These are phyloP conservation scores for Naganishia kalamii DNA, from an alignment of 768 basidiomycete genomes.

Conservation along the genomic window DNA sequence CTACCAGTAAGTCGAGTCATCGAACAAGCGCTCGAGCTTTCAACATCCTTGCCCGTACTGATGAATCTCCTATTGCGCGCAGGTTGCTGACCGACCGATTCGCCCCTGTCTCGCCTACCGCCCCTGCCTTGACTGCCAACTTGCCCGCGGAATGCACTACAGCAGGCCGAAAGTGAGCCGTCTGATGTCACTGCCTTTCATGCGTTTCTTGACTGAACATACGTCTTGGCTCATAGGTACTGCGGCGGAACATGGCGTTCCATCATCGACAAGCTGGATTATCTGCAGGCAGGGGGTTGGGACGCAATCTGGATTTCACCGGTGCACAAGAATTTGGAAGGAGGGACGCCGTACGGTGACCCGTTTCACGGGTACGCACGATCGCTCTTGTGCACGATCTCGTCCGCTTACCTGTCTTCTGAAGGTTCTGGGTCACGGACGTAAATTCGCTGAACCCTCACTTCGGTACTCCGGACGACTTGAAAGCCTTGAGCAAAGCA, in stretches of 20 bases:
- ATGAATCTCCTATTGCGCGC: neutral
- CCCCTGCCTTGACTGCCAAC: conserved; percentile 41
- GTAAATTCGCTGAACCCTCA: conserved; percentile 60
- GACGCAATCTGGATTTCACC: conserved; percentile 48
- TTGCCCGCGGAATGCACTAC: neutral
- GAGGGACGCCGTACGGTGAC: conserved; percentile 64
- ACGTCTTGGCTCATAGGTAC: conserved; percentile 52
- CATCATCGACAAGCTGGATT: conserved; percentile 70
- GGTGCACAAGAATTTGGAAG: conserved; percentile 59
- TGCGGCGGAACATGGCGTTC: conserved; percentile 75
- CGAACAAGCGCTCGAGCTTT: no score
- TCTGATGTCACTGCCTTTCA: neutral
- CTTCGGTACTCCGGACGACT: conserved; percentile 67
- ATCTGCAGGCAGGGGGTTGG: conserved; percentile 74
- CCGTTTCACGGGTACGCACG: conserved; percentile 68
- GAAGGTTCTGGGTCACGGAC: conserved; percentile 47
- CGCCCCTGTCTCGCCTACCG: conserved; percentile 58
- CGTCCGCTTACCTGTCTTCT: no score
- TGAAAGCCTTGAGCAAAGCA: conserved; percentile 61
- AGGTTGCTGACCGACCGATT: conserved; percentile 61
- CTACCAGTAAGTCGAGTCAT: conserved; percentile 56
- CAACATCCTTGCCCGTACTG: neutral
- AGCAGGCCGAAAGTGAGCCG: neutral
- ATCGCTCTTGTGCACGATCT: no score
- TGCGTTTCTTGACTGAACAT: conserved; percentile 51